These are phyloP conservation scores for Phytomonas sp. DNA, from an alignment of 208 protist genomes.

Conservation along the genomic window DNA sequence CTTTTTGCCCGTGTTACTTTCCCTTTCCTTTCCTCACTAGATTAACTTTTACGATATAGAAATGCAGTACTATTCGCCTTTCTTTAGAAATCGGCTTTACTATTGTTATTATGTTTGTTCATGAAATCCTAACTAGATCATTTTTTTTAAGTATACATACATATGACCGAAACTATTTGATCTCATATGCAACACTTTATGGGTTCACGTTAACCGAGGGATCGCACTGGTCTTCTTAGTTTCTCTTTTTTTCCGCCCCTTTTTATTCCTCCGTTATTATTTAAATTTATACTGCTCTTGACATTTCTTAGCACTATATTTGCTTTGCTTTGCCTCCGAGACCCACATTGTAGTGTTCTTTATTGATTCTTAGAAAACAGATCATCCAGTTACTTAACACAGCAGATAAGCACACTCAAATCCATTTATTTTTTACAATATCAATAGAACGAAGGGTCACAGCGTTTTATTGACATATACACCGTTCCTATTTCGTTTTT, in stretches of 20 bases:
- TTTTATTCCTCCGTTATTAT: background rate
- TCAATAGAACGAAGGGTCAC: background rate
- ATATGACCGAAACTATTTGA: background rate
- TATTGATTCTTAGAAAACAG: background rate
- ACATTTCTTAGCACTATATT: background rate
- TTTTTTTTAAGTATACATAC: constrained; percentile 5
- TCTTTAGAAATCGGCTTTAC: background rate
- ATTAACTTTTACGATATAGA: background rate
- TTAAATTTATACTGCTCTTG: background rate
- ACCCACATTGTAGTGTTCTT: constrained; percentile 5
- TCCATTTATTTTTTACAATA: background rate
- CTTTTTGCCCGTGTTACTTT: constrained; percentile 7
- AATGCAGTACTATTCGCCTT: background rate
- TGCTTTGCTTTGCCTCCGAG: constrained; percentile 6
- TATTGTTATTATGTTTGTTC: constrained; percentile 10
- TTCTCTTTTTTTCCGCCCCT: constrained; percentile 7
- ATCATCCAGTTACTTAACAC: background rate
- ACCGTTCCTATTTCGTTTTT: constrained; percentile 8
- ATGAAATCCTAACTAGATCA: constrained; percentile 1
- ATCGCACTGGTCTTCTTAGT: constrained; percentile 9
- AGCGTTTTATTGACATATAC: background rate
- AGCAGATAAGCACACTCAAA: background rate
- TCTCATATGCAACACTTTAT: background rate
- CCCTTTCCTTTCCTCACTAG: constrained; percentile 1
- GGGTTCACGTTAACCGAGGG: background rate